These are phyloP conservation scores for Hygrocybe coccinea DNA, from an alignment of 768 basidiomycete species.

Conservation along the genomic window DNA sequence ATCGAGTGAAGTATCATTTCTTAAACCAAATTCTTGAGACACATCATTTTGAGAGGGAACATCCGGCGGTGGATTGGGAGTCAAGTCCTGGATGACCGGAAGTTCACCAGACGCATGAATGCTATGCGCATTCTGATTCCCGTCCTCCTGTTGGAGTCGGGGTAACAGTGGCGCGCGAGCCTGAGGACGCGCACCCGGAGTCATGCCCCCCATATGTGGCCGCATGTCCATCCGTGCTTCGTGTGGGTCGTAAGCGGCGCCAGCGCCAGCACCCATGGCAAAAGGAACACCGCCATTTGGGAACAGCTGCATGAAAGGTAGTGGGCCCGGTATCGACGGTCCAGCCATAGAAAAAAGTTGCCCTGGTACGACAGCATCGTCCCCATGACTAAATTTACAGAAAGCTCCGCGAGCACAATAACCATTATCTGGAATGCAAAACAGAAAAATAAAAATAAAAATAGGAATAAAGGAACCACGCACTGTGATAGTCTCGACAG, in stretches of 20 bases:
- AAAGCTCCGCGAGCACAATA: slow-evolving; percentile 84
- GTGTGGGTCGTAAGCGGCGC: slow-evolving; percentile 67
- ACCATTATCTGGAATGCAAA: slow-evolving; percentile 62
- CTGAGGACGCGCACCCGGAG: slow-evolving; percentile 33
- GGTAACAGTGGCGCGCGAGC: slow-evolving; percentile 56
- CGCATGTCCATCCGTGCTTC: slow-evolving; percentile 80
- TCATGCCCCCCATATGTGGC: slow-evolving; percentile 29
- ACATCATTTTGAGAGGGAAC: slow-evolving; percentile 24
- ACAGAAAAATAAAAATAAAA: slow-evolving; percentile 1
- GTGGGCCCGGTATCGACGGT: slow-evolving; percentile 32
- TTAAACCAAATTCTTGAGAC: slow-evolving; percentile 2
- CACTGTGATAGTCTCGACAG: slow-evolving; percentile 92
- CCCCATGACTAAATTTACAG: slow-evolving; percentile 92
- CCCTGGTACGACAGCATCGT: slow-evolving; percentile 75
- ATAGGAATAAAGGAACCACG: slow-evolving; percentile 25
- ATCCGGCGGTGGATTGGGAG: slow-evolving; percentile 46
- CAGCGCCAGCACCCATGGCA: slow-evolving; percentile 39
- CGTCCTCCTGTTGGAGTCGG: slow-evolving; percentile 50
- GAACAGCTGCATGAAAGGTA: slow-evolving; percentile 74
- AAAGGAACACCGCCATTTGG: slow-evolving; percentile 51
- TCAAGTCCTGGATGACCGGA: slow-evolving; percentile 80
- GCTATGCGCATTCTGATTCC: slow-evolving; percentile 33
- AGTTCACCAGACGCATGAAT: slow-evolving; percentile 60
- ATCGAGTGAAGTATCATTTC: slow-evolving; percentile 19
- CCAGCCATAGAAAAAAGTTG: slow-evolving; percentile 59